Percentiles rank a stretch among this genome's conserved stretches.
Evolutionary conservation across 345 rosid species (phyloP).

Genomic region (Nasturtium officinale): DNA sequence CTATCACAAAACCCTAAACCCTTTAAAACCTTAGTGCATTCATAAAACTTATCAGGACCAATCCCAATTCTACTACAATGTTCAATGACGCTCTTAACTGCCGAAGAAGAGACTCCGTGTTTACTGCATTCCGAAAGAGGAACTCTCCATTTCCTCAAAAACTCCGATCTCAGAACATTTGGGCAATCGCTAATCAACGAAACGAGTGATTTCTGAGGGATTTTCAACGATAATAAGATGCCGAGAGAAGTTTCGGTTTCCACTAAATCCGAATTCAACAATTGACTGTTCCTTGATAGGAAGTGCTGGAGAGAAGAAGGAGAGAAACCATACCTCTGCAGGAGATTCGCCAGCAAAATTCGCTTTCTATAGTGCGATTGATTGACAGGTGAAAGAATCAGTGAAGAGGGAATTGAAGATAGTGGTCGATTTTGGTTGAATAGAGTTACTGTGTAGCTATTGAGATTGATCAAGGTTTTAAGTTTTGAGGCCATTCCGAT

Average conservation of each 20-base stretch:
- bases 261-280: constrained; percentile 48
- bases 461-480: constrained; percentile 21
- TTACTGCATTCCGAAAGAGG: constrained; percentile 37
- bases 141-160: constrained; percentile 63
- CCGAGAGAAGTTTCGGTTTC: constrained; percentile 60
- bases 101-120: constrained; percentile 44
- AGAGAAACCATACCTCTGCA: constrained; percentile 71
- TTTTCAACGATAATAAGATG: constrained; percentile 56
- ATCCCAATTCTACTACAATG: constrained; percentile 55
- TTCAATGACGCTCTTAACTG: constrained; percentile 52
- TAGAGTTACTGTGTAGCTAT: constrained; percentile 11
- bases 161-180: constrained; percentile 57
- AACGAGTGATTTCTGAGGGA: constrained; percentile 56
- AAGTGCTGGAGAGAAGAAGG: constrained; percentile 55
- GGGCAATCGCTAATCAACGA: constrained; percentile 68
- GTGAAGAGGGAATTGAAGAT: constrained; percentile 32
- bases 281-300: constrained; percentile 48
- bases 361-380: constrained; percentile 49
- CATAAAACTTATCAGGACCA: constrained; percentile 51
- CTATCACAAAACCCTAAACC: constrained; percentile 64
- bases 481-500: constrained; percentile 32
- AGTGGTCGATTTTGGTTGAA: constrained; percentile 33
- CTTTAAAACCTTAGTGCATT: constrained; percentile 46
- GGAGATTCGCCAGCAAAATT: constrained; percentile 60
- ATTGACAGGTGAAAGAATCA: constrained; percentile 5